phyloP scores from a whole-genome alignment of 257 asterid genomes.

The Forsythia viridissima region DNA sequence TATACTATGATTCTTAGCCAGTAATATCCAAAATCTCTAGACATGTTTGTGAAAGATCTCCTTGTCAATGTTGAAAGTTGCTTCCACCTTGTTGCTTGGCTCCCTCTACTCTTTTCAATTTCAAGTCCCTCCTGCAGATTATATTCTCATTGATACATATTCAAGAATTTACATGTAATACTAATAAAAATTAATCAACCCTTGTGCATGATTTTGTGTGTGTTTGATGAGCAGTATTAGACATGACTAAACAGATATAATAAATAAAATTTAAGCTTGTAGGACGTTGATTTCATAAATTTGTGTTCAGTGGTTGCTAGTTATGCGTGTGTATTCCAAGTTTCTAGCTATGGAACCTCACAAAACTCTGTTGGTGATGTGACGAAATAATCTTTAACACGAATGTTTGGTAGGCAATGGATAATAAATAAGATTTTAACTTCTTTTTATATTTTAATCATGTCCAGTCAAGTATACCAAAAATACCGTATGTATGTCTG shows the following conservation, averaged over 20 bases:
- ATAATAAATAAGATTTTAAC: not conserved
- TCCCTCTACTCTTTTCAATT: constrained; percentile 44
- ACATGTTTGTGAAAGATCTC: constrained; percentile 80
- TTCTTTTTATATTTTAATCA: not conserved
- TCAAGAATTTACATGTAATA: not conserved
- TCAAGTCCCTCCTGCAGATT: constrained; percentile 46
- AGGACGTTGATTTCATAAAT: too few relatives aligned
- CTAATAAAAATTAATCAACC: too few relatives aligned
- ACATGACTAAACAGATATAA: too few relatives aligned
- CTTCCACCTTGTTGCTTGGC: constrained; percentile 62
- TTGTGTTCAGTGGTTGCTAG: too few relatives aligned
- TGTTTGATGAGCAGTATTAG: not conserved
- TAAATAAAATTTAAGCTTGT: too few relatives aligned
- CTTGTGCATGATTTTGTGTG: too few relatives aligned
- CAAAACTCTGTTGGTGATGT: too few relatives aligned
- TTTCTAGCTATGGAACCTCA: too few relatives aligned
- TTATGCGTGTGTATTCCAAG: too few relatives aligned
- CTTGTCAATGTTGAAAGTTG: constrained; percentile 65
- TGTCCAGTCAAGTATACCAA: not conserved
- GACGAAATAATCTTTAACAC: not conserved
- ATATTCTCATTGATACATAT: not conserved
- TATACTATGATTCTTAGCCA: constrained; percentile 76
- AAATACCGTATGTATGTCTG: too few relatives aligned
- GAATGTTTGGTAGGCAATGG: not conserved
- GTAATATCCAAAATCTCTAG: constrained; percentile 82